Percentiles rank a stretch among this genome's conserved stretches.
Conservation (phyloP, 805 yeast species). For the Dipodascus geniculatus region DNA sequence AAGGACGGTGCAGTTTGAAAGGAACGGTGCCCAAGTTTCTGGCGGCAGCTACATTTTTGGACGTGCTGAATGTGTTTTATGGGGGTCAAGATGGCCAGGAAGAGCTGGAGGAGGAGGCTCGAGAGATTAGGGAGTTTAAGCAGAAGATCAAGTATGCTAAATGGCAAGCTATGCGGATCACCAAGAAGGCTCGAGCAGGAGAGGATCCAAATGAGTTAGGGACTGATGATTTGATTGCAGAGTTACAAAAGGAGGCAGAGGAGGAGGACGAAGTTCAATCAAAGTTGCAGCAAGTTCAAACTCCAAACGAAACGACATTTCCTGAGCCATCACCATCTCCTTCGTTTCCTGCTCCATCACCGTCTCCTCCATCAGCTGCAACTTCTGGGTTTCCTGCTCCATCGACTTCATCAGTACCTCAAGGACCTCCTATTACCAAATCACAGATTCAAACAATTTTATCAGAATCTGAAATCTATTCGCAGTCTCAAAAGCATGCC, state of each 20-base stretch:
- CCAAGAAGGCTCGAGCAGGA: constrained; percentile 36
- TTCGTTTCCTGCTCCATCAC: constrained; percentile 7
- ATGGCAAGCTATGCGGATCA: constrained; percentile 47
- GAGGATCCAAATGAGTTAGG: constrained; percentile 48
- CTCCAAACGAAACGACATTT: neutral
- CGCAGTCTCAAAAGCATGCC: constrained; percentile 48
- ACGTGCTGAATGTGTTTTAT: constrained; percentile 34
- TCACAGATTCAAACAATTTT: constrained; percentile 21
- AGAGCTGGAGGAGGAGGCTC: constrained; percentile 8
- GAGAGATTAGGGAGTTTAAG: constrained; percentile 9
- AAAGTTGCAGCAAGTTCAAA: neutral
- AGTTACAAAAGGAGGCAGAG: constrained; percentile 9
- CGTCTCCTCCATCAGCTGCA: constrained; percentile 9
- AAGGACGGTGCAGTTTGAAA: constrained; percentile 22
- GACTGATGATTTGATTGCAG: constrained; percentile 27
- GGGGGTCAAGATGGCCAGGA: constrained; percentile 23
- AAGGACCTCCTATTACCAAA: constrained; percentile 10
- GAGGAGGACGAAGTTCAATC: constrained; percentile 5
- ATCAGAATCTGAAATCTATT: constrained; percentile 26
- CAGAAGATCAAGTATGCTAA: constrained; percentile 48
- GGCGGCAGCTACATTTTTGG: constrained; percentile 45
- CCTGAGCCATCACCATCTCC: constrained; percentile 7
- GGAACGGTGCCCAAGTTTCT: constrained; percentile 40
- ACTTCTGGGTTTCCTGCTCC: constrained; percentile 6
- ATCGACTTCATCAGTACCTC: constrained; percentile 3